Base-by-base conservation (phyloP, 2,329 filamentous ascomycete genomes). In the Rhynchosporium graminicola region DNA sequence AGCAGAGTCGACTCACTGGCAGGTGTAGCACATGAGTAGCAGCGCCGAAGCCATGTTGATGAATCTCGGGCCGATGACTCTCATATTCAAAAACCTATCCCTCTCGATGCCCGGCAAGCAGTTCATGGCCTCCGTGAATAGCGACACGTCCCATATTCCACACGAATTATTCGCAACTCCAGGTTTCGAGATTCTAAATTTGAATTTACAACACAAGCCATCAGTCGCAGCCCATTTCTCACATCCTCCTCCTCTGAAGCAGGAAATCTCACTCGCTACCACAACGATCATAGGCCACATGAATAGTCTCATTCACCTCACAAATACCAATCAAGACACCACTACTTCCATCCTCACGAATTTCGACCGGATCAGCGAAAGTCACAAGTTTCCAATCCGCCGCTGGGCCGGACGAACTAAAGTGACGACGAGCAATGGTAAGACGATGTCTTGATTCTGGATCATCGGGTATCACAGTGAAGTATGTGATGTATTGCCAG, bases 11-110 rank as follows among this genome's bases (percentile, higher is more conserved):
- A 68, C 68, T 67, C 58, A 71, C 69, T 70, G 65, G 46, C 70
- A 68, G 52, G 69, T 69, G 9, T 69, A 65, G 51, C 69, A 67
- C 3, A 66, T 69, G n/a, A 72, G 61, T 3, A 72, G 57, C 5
- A 72, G 57, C 48, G 69, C 68, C 45, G 68, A 50, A 31, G 59
- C 66, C 40, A 68, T 45, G 58, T 66, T 70, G 7, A 70, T 61
- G 45, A 71, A 72, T n/a, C 69, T 62, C 55, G 70, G 69, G 58
- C 71, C 70, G 20, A 67, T 68, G 3, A 71, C 63, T 43, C 70
- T 67, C 20, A 36, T 36, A 10, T 65, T 66, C 64, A 69, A 65
- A 8, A 65, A 13, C 6, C 64, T 56, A 56, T 63, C 65, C 29
- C 40, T 48, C 3, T 43, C 38, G 10, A 70, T 42, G n/a, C 70